A percentile compares a stretch with the other conserved stretches of the same genome.
Evolutionary conservation across 306 rosid species (phyloP).

Genomic region (Prunus armeniaca): DNA sequence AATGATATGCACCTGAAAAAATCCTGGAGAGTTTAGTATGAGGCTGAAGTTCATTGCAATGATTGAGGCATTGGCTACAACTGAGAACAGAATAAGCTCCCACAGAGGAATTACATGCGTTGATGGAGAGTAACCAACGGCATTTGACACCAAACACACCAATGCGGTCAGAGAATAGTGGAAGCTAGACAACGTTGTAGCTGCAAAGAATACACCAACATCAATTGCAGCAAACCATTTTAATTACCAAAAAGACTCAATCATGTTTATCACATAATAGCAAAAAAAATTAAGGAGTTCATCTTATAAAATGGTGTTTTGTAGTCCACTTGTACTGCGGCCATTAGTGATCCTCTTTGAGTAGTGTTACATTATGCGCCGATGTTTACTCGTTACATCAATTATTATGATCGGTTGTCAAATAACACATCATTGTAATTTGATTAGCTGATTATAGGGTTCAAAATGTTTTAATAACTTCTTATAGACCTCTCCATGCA

Average conservation of each 20-base stretch:
- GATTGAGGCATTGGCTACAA: constrained; percentile 32
- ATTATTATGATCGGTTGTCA: not conserved
- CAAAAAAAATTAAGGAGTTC: no score
- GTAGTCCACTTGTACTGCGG: no score
- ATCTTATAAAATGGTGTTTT: no score
- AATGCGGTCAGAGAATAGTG: constrained; percentile 24
- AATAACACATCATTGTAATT: no score
- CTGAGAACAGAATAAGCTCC: constrained; percentile 38
- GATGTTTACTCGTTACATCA: not conserved
- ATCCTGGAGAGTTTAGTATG: constrained; percentile 39
- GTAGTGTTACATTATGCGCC: not conserved
- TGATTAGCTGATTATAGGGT: no score
- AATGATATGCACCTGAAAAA: constrained; percentile 22
- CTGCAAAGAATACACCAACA: constrained; percentile 4
- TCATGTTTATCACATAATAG: no score
- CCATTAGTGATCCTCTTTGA: no score
- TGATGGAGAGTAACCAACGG: constrained; percentile 25
- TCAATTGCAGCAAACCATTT: not conserved
- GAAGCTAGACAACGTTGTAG: constrained; percentile 36
- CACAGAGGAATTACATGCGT: constrained; percentile 22
- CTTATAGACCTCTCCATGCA: not conserved
- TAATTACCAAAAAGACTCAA: no score
- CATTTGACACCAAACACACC: constrained; percentile 32
- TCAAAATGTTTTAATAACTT: not conserved
- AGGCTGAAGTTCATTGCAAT: constrained; percentile 39